Conservation (phyloP, 2,329 filamentous ascomycete genomes). For the Talaromyces sp. region DNA sequence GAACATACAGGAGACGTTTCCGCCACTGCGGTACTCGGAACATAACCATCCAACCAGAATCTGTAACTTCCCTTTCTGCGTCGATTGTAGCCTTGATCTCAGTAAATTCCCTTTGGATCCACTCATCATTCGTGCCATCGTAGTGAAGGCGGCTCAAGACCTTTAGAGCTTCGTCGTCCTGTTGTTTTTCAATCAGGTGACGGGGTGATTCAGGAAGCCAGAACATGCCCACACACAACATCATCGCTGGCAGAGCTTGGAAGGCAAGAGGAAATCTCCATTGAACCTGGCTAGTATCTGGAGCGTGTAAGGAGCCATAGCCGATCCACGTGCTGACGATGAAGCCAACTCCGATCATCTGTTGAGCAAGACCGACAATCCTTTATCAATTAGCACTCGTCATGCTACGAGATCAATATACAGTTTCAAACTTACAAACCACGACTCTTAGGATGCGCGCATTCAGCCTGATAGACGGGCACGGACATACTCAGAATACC, state of each 20-base stretch:
- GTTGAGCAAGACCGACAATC: conserved; percentile 40
- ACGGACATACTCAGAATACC: conserved; percentile 51
- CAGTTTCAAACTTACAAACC: not conserved
- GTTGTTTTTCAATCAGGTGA: not conserved
- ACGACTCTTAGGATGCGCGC: conserved; percentile 36
- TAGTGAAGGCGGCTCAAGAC: not conserved
- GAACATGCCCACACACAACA: conserved; percentile 34
- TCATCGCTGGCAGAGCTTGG: conserved; percentile 35
- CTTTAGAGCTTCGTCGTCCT: not conserved
- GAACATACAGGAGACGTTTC: not conserved
- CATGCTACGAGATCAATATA: not conserved
- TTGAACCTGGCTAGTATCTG: conserved; percentile 31
- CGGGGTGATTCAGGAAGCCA: not conserved
- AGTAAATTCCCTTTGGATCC: not conserved
- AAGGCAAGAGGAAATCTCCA: conserved; percentile 37
- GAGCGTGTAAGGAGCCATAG: conserved; percentile 45
- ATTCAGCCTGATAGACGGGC: conserved; percentile 63
- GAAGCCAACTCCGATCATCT: conserved; percentile 46
- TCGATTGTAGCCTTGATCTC: not conserved
- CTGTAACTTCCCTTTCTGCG: not conserved
- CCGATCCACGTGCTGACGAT: conserved; percentile 50
- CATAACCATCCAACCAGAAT: not conserved
- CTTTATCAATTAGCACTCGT: not conserved
- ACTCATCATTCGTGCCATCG: not conserved
- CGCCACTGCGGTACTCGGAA: not conserved